A percentile compares a stretch with the other conserved stretches of the same genome.
phyloP scores from a whole-genome alignment of 257 asterid species.

The Plantago elongata region DNA sequence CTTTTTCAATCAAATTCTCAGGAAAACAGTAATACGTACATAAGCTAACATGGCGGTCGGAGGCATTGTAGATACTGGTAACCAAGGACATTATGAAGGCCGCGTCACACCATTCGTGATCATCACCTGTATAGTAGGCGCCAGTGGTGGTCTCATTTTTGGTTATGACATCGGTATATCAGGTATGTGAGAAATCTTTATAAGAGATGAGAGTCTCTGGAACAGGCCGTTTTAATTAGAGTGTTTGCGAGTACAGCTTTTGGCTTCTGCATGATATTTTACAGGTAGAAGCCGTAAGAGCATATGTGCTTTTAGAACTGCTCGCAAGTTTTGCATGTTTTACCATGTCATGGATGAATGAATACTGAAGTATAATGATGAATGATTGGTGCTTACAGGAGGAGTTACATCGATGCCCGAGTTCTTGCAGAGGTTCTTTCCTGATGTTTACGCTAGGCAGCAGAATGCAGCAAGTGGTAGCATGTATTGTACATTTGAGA shows the following conservation, averaged over 20 bases:
- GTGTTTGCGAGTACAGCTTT: no score
- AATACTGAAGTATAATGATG: background rate
- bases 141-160: conserved; percentile 89
- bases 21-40: background rate
- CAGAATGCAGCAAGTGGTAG: conserved; percentile 37
- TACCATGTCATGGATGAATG: background rate
- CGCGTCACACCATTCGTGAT: conserved; percentile 51
- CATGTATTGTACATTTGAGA: conserved; percentile 83
- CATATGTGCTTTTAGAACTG: no score
- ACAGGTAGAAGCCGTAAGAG: background rate
- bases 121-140: conserved; percentile 73
- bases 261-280: no score
- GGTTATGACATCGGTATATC: conserved; percentile 94
- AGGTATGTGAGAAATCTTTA: conserved; percentile 28
- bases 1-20: background rate
- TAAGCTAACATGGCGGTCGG: background rate
- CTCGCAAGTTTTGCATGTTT: no score
- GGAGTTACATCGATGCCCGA: conserved; percentile 90
- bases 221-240: no score
- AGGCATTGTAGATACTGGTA: background rate
- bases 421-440: conserved; percentile 63
- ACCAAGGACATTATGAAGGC: background rate
- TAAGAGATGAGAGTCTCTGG: no score
- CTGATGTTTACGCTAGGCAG: conserved; percentile 41
- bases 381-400: conserved; percentile 34